Evolutionary conservation across 2,329 filamentous ascomycete species (phyloP), one percentile per base, ranked within the genome.

Genomic region (Xenoacremonium recifei): DNA sequence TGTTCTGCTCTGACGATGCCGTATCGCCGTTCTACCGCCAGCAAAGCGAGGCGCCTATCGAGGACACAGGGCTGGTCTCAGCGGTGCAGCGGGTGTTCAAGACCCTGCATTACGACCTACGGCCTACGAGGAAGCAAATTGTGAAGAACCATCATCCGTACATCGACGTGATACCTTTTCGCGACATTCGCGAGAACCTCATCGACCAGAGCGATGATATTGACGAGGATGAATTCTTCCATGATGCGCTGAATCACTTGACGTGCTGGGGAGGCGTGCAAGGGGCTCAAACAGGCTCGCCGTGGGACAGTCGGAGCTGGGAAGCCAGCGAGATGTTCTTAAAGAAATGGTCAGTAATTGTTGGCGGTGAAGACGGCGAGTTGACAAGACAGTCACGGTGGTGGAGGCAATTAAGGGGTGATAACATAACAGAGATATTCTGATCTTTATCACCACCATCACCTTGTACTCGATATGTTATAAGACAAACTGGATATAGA

Each of bases 231-330:
- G 58, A 57, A 40, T 58, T 61, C 39, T 60, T 61, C 20, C 57
- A 58, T 27, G 58, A 61, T 23, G 47, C 54, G 5, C 32, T 57
- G n/a, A 58, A 58, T 27, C 54, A 59, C 30, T 39, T 60, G 35
- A 60, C 50, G 20, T 61, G 58, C 16, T 61, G 59, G 58, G 59
- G 58, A 12, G 41, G 54, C 10, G 43, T 54, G 4, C 39, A 42
- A 6, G 59, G 53, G 3, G 51, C 53, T 4, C 49, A 51, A n/a
- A 55, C 54, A 4, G 57, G 56, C 21, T 52, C 54, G 16, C 57
- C 59, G 6, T 61, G 58, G 58, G 58, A 61, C 20, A 43, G 48
- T 7, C 55, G 58, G 25, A 61, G 55, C 15, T 61, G 58, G 58
- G 58, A 61, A 31, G 58, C 55, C 6, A 58, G 44, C 5, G 55